Conservation (phyloP, 129 eudicot species). For the Artemisia argyi region DNA sequence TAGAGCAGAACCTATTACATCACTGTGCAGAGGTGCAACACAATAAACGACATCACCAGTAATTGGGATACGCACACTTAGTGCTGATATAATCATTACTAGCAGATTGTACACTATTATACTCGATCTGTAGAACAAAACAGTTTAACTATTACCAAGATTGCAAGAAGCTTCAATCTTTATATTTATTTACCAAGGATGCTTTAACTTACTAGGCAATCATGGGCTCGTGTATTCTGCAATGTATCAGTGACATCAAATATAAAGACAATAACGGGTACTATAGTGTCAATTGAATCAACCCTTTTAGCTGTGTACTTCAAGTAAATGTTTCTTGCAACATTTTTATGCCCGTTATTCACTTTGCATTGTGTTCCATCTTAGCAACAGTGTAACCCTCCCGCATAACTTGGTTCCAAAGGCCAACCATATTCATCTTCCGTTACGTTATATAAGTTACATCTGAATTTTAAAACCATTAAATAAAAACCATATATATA, state of each 20-base stretch:
- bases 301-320: slow-evolving; percentile 62
- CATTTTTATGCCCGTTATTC: slow-evolving; percentile 39
- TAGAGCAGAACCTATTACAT: slow-evolving; percentile 59
- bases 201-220: slow-evolving; percentile 41
- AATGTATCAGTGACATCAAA: slow-evolving; percentile 68
- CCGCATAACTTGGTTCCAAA: slow-evolving; percentile 24
- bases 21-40: slow-evolving; percentile 65
- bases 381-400: slow-evolving; percentile 70
- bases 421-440: slow-evolving; percentile 37
- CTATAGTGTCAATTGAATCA: slow-evolving; percentile 51
- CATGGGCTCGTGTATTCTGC: slow-evolving; percentile 38
- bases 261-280: slow-evolving; percentile 59
- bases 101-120: slow-evolving; percentile 39
- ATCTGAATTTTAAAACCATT: slow-evolving; percentile 9
- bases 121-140: slow-evolving; percentile 50
- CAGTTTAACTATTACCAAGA: slow-evolving; percentile 9
- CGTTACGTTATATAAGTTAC: slow-evolving; percentile 56
- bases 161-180: too few relatives aligned
- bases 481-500: too few relatives aligned
- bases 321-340: slow-evolving; percentile 43
- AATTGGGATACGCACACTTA: slow-evolving; percentile 41
- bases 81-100: slow-evolving; percentile 36
- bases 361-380: slow-evolving; percentile 56
- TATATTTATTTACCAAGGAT: too few relatives aligned
- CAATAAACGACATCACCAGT: slow-evolving; percentile 74